Conservation (phyloP, 2,329 filamentous ascomycete genomes). For the Ophidiomyces ophidiicola region DNA sequence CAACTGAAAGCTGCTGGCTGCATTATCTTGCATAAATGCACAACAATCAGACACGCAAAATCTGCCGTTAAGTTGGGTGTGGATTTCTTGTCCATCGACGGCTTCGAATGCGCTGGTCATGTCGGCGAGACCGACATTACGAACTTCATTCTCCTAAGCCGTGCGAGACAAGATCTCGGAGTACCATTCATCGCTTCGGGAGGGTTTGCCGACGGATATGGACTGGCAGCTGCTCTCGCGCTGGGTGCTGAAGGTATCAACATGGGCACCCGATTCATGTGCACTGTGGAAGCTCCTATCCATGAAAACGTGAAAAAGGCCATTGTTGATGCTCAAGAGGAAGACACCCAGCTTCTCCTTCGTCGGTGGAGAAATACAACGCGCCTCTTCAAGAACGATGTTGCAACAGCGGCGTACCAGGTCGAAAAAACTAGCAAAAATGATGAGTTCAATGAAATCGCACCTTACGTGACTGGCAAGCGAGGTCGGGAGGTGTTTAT, state of each 20-base stretch:
- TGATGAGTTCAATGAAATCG: slow-evolving; percentile 82
- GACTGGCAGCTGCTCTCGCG: slow-evolving; percentile 77
- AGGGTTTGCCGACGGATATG: slow-evolving; percentile 88
- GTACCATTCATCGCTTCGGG: slow-evolving; percentile 93
- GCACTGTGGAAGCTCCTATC: slow-evolving; percentile 82
- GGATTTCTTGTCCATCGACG: slow-evolving; percentile 92
- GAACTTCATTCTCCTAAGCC: slow-evolving; percentile 56
- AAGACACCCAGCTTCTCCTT: slow-evolving; percentile 78
- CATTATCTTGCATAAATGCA: slow-evolving; percentile 92
- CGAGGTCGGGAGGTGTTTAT: slow-evolving; percentile 81
- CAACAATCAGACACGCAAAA: slow-evolving; percentile 83
- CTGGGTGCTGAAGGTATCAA: slow-evolving; percentile 91
- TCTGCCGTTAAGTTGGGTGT: slow-evolving; percentile 88
- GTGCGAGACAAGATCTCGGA: slow-evolving; percentile 67
- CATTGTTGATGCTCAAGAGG: slow-evolving; percentile 80
- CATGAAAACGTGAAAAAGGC: slow-evolving; percentile 87
- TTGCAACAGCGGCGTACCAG: slow-evolving; percentile 65
- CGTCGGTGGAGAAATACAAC: slow-evolving; percentile 88
- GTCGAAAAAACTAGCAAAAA: slow-evolving; percentile 71
- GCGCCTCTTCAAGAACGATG: slow-evolving; percentile 80
- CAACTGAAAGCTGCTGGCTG: slow-evolving; percentile 69
- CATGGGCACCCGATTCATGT: slow-evolving; percentile 98
- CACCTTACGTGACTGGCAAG: slow-evolving; percentile 77
- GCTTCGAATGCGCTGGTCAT: slow-evolving; percentile 84
- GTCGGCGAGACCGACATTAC: slow-evolving; percentile 44